Evolutionary conservation across 768 basidiomycete genomes (phyloP).

Genomic region (Mycena chlorophos): DNA sequence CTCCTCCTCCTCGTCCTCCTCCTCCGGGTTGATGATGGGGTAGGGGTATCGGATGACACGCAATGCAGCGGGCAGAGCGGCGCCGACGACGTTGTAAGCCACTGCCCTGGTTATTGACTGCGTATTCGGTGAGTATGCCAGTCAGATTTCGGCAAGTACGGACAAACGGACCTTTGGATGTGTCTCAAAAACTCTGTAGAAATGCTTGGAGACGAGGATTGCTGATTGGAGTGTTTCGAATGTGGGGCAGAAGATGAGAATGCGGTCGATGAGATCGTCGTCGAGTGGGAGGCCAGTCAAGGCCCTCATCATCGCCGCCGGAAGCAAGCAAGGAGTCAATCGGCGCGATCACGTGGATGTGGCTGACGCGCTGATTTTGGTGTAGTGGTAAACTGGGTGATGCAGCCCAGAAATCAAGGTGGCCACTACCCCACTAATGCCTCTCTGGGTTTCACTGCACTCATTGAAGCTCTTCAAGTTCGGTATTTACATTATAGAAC

Average conservation of each 20-base stretch:
- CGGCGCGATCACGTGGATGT: too few species aligned
- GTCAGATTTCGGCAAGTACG: neutral
- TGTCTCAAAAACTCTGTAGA: neutral
- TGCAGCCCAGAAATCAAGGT: too few species aligned
- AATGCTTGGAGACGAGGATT: neutral
- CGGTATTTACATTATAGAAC: neutral
- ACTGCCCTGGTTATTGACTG: conserved; percentile 9
- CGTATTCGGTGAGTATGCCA: neutral
- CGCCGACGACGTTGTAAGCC: conserved; percentile 7
- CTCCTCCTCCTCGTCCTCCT: neutral
- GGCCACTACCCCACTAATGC: too few species aligned
- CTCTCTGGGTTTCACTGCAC: too few species aligned
- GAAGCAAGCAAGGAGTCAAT: too few species aligned
- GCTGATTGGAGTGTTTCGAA: neutral
- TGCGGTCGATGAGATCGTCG: neutral
- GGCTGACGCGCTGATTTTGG: too few species aligned
- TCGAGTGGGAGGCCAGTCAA: neutral
- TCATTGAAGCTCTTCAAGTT: too few species aligned
- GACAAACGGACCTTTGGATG: neutral
- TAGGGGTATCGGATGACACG: conserved; percentile 6
- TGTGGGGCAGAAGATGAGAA: neutral
- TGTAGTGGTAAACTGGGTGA: too few species aligned
- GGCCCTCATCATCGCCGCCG: neutral
- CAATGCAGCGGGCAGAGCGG: conserved; percentile 5
- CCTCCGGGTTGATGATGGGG: neutral